Evolutionary conservation across 805 yeast genomes (phyloP), one percentile per base, ranked within the genome.

Genomic region (Candida xyloterini): DNA sequence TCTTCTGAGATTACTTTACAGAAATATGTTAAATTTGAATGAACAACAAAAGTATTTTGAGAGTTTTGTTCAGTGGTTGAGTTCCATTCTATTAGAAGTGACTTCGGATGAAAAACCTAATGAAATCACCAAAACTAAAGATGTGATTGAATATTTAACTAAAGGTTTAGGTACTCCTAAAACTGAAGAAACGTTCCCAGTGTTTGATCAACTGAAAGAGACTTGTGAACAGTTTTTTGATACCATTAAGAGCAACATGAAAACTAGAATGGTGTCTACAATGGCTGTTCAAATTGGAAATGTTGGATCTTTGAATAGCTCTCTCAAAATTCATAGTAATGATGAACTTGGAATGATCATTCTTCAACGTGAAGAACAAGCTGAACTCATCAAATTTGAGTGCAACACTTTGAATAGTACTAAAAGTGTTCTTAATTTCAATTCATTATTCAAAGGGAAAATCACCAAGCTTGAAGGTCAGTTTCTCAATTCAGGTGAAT

Each of bases 11-110:
- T 27, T 38, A 7, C 50, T 65, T 7, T 71, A 70, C 51, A 57
- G 51, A 24, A 54, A 65, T 11, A 65, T 74, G 33, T 64, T 73
- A 64, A 63, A 59, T 16, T 43, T 73, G 20, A 75, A 73, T 44
- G 66, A 66, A 15, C 78, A 74, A 38, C 76, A 71, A 46, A 59
- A 61, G 28, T 50, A 62, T 23, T 75, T 76, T 51, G 69, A 68
- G 38, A 62, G 66, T 29, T 73, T 71, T 35, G 48, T 73, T 10
- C 57, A 60, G 11, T 76, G 81, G 81, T 45, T 67, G 11, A 63
- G 53, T 38, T 56, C 38, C 53, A 65, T 40, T 40, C 65, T 48
- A 66, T 62, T 48, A 52, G 71, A 53, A 48, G 67, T 47, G 15
- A 66, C 48, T 15, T 70, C 70, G 7, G 75, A 70, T 27, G 62